phyloP scores from a whole-genome alignment of 225 moss, liverwort and hornwort species.

The Ulota crispa region DNA sequence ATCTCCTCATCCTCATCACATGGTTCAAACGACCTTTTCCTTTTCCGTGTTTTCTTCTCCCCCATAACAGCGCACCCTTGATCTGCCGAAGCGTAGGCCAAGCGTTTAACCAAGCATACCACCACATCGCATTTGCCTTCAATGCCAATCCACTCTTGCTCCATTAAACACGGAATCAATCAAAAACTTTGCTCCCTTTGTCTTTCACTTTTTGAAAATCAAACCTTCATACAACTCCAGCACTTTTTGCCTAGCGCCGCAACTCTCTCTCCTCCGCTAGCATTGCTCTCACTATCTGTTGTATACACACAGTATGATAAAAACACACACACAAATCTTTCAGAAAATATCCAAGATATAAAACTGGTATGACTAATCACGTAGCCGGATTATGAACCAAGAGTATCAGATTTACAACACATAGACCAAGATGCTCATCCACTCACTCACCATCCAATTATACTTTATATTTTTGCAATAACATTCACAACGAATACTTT shows the following conservation, averaged over 20 bases:
- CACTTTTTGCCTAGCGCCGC: rapidly evolving
- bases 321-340: neutral
- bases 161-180: neutral
- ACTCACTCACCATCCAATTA: neutral
- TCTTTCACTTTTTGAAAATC: neutral
- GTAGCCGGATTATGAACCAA: neutral
- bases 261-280: neutral
- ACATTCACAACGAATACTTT: neutral
- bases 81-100: too few relatives aligned
- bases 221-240: neutral
- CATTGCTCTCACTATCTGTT: neutral
- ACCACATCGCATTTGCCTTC: neutral
- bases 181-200: too few relatives aligned
- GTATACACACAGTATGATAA: too few relatives aligned
- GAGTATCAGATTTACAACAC: neutral
- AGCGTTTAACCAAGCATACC: neutral
- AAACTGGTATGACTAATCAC: neutral
- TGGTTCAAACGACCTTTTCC: too few relatives aligned
- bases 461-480: neutral
- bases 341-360: too few relatives aligned
- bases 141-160: neutral
- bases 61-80: neutral
- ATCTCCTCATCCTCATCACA: neutral
- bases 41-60: neutral
- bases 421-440: neutral